Percentiles rank a stretch among this genome's conserved stretches.
phyloP scores from a whole-genome alignment of 176 grass and related monocot species.

The Zea luxurians region DNA sequence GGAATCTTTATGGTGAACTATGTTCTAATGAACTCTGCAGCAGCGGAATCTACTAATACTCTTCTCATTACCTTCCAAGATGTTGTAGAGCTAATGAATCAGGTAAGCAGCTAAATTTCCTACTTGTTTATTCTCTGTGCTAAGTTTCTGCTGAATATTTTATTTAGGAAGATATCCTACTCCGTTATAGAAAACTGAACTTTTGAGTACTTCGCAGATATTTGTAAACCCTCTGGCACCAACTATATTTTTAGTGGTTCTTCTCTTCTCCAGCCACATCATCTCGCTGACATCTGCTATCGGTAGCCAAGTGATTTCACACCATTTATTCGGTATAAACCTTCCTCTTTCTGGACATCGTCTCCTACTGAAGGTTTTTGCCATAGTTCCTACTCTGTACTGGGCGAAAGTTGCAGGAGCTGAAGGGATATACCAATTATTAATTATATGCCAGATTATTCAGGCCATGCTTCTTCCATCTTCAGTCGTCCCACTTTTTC shows the following conservation, averaged over 20 bases:
- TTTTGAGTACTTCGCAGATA: constrained; percentile 58
- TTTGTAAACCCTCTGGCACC: constrained; percentile 78
- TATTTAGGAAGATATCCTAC: constrained; percentile 19
- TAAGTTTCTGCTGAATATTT: constrained; percentile 15
- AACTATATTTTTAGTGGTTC: constrained; percentile 76
- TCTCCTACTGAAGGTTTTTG: constrained; percentile 68
- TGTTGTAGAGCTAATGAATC: constrained; percentile 93
- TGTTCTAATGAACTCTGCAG: constrained; percentile 88
- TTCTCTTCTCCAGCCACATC: constrained; percentile 90
- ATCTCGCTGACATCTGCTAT: constrained; percentile 74
- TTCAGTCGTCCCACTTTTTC: constrained; percentile 83
- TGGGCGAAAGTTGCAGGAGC: constrained; percentile 63
- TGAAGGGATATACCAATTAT: constrained; percentile 89
- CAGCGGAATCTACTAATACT: constrained; percentile 71
- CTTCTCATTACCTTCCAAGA: constrained; percentile 83
- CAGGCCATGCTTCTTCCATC: constrained; percentile 96
- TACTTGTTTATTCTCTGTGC: constrained; percentile 4
- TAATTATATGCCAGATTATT: constrained; percentile 86
- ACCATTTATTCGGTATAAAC: constrained; percentile 82
- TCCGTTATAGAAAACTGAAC: constrained; percentile 1
- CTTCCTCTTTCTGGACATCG: constrained; percentile 54
- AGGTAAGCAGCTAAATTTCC: constrained; percentile 50
- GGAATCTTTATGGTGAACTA: constrained; percentile 94
- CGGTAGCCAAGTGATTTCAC: constrained; percentile 67
- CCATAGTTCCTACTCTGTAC: constrained; percentile 71